A percentile compares a stretch with the other conserved stretches of the same genome.
These are phyloP conservation scores for Eucalyptus shirleyi DNA, from an alignment of 345 rosid species.

Conservation along the genomic window DNA sequence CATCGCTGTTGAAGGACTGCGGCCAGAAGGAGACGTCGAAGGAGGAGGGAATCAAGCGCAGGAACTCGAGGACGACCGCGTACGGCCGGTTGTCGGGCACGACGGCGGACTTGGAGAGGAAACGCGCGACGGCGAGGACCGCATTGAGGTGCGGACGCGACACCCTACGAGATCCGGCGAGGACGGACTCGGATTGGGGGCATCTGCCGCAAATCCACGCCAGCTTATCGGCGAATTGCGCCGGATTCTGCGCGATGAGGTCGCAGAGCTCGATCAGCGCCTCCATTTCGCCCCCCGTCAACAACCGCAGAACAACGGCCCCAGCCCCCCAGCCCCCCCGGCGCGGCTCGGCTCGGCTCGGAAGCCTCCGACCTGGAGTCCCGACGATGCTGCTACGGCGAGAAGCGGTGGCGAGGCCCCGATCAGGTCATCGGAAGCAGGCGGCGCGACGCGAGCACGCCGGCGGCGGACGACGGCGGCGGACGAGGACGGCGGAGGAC, in stretches of 20 bases:
- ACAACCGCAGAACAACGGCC: background rate
- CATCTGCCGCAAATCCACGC: slow-evolving; percentile 90
- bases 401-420: background rate
- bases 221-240: slow-evolving; percentile 69
- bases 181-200: slow-evolving; percentile 61
- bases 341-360: background rate
- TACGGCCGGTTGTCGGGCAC: slow-evolving; percentile 42
- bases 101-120: slow-evolving; percentile 49
- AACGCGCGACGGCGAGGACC: slow-evolving; percentile 64
- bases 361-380: background rate
- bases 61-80: slow-evolving; percentile 50
- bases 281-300: slow-evolving; percentile 24
- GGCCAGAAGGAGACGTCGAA: slow-evolving; percentile 86
- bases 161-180: slow-evolving; percentile 61
- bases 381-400: background rate
- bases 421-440: background rate
- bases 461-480: background rate
- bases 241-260: slow-evolving; percentile 60
- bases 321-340: background rate
- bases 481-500: background rate
- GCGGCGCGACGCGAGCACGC: background rate
- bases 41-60: slow-evolving; percentile 59
- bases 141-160: slow-evolving; percentile 88
- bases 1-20: slow-evolving; percentile 42
- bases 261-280: slow-evolving; percentile 83